Percentiles rank a stretch among this genome's conserved stretches.
phyloP scores from a whole-genome alignment of 169 alveolate genomes.

The Perkinsus olseni region DNA sequence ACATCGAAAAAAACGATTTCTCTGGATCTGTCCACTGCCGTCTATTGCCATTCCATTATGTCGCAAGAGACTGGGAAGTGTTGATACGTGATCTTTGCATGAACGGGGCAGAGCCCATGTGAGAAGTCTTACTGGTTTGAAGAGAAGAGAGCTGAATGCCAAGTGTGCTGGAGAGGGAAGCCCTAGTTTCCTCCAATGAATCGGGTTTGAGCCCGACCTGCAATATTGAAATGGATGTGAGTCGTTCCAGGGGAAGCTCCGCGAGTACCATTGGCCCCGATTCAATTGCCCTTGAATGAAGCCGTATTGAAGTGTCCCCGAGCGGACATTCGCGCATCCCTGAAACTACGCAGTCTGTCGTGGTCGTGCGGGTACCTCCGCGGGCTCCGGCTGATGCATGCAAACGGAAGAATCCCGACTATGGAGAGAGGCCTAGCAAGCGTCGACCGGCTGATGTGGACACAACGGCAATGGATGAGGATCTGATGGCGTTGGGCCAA shows the following conservation, averaged over 20 bases:
- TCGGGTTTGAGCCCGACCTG: neutral
- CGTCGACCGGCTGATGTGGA: neutral
- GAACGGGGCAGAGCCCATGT: neutral
- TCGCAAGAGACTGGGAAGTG: neutral
- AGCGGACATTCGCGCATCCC: too few relatives aligned
- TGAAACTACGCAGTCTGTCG: neutral
- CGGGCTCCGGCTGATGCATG: neutral
- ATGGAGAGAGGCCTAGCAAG: neutral
- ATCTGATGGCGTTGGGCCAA: neutral
- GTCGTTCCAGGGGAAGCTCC: too few relatives aligned
- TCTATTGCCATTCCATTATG: too few relatives aligned
- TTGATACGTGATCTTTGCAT: neutral
- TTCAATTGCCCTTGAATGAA: too few relatives aligned
- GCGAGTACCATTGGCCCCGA: too few relatives aligned
- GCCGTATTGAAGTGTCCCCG: too few relatives aligned
- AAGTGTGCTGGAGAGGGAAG: too few relatives aligned
- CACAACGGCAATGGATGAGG: neutral
- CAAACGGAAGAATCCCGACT: neutral
- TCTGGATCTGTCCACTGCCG: neutral
- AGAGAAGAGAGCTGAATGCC: too few relatives aligned
- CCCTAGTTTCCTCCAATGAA: neutral
- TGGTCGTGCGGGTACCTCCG: neutral
- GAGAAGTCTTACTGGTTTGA: neutral
- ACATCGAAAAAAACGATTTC: neutral
- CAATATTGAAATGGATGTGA: too few relatives aligned